Evolutionary conservation across 257 asterid genomes (phyloP), one percentile per base, ranked within the genome.

Genomic region (Solanum etuberosum): DNA sequence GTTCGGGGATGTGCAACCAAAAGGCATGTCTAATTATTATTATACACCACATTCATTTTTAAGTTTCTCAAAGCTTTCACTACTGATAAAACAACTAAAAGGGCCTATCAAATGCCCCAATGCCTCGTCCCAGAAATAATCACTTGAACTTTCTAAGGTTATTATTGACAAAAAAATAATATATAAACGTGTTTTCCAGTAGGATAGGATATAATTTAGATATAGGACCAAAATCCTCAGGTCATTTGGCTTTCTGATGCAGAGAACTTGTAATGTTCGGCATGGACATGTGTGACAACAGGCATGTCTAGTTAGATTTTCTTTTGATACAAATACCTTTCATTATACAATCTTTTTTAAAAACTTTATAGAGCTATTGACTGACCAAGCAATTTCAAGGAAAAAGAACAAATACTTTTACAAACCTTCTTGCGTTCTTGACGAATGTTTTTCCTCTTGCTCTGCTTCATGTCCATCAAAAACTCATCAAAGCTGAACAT

Each of bases 381-480:
- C 18, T 27, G 18, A 51, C 20, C 85, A 81, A 9, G 68, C 70
- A 81, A 80, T 48, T 70, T 23, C 54, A 54, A 72, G 42, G 51
- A 48, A 84, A 71, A 88, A 85, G 73, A 48, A 48, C 68, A 48
- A 54, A 9, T 81, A 48, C 31, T 81, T 81, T 85, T 59, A 85
- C 89, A 83, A 77, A 57, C 99, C 98, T 97, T 97, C 92, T 97
- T 97, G 89, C 99, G 99, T 90, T 97, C 99, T 91, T 97, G 99
- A 87, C 99, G 99, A 81, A 97, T 97, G 87, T 91, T 94, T 89
- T 97, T 95, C 90, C 99, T 94, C 92, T 95, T 97, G 88, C 96
- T 93, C 87, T 97, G 99, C 94, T 95, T 97, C 98, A 97, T 88
- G 90, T 95, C 99, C 98, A 94, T 97, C 95, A 97, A 93, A 90